Conservation (phyloP, 176 grass and related monocot genomes). For the Bromus sterilis region DNA sequence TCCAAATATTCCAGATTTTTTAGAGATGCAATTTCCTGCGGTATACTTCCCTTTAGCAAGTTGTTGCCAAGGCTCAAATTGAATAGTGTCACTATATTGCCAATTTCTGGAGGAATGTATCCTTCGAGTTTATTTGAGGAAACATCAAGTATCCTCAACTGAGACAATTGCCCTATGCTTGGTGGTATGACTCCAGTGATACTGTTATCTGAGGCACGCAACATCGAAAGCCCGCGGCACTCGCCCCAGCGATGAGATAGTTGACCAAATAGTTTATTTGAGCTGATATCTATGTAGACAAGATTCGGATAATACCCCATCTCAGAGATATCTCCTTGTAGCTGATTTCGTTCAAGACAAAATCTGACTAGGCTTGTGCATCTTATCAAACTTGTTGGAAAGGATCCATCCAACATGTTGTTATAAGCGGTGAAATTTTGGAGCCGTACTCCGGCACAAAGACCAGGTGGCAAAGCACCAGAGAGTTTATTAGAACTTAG, state of each 20-base stretch:
- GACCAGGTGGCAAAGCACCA: background rate
- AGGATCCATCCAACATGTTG: background rate
- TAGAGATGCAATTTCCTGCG: background rate
- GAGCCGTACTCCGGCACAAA: background rate
- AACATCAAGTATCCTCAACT: background rate
- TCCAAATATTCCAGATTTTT: background rate
- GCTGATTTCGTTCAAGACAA: background rate
- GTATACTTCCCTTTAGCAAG: background rate
- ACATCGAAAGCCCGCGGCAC: background rate
- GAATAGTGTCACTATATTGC: background rate
- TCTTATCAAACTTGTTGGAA: background rate
- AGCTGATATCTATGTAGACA: background rate
- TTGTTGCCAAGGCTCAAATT: background rate
- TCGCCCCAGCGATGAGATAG: background rate
- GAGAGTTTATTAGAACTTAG: background rate
- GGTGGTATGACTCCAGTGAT: background rate
- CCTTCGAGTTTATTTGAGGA: background rate
- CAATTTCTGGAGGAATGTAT: background rate
- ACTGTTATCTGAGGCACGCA: background rate
- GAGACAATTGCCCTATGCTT: background rate
- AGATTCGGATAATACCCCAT: background rate
- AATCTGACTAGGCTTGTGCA: background rate
- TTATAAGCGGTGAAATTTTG: background rate
- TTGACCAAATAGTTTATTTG: background rate
- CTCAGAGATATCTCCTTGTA: background rate